Evolutionary conservation across 129 eudicot genomes (phyloP), one percentile per base, ranked within the genome.

Genomic region (Chrysanthemum makinoi): DNA sequence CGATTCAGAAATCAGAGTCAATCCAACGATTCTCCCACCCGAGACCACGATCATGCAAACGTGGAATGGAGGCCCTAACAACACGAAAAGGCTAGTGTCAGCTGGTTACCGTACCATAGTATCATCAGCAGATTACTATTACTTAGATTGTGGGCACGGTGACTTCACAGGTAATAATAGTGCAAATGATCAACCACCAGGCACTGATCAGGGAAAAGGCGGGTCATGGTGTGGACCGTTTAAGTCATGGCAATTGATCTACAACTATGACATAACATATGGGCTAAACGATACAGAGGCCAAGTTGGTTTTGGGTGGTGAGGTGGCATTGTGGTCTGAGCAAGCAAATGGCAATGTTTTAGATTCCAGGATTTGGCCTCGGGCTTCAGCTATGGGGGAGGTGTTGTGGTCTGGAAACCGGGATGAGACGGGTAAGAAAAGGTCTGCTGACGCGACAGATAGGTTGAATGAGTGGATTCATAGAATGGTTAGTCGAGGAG

Each of bases 161-260:
- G 92, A 78, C 69, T 94, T 89, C 14, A 66, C 88, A 2, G 97
- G 97, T 12, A 94, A 94, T 28, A 75, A 87, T 26, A 87, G 93
- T 20, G 57, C 20, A 39, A 86, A 87, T 35, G 75, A 80, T 69
- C 79, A 72, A 79, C 80, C 83, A 9, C 91, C 88, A 0, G 93
- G 88, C 47, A 54, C 76, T 6, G 75, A 82, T 0, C 95, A 80
- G 16, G 73, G 77, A 52, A 68, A 84, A 8, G 96, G 97, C 0
- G 97, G 97, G 5, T 94, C 98, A 6, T 94, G 98, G 98, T 94
- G 98, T 18, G 89, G 88, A 2, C 98, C 98, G 7, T 89, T 89
- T 24, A 94, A 94, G 77, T 79, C 96, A 10, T 94, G 98, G 98
- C 96, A 94, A 55, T 53, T 72, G 20, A 87, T 94, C 17, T 94